phyloP scores from a whole-genome alignment of 352 stramenopile species.

The Halophytophthora polymorphica region DNA sequence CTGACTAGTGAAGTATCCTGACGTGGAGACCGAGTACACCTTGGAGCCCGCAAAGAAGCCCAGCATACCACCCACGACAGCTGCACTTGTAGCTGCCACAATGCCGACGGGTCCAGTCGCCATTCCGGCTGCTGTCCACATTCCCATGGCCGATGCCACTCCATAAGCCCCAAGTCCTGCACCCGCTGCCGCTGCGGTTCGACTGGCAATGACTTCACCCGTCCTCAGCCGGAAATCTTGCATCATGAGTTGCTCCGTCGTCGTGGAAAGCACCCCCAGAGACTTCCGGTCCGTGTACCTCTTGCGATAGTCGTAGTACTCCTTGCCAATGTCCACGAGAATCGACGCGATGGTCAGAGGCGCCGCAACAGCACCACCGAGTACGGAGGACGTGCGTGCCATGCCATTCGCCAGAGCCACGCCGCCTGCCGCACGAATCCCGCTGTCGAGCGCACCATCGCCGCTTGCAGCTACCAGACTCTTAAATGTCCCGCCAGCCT shows the following conservation, averaged over 20 bases:
- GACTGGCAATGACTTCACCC: conserved; percentile 76
- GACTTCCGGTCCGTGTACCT: conserved; percentile 70
- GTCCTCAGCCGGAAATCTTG: conserved; percentile 78
- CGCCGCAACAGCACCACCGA: conserved; percentile 65
- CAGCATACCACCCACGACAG: conserved; percentile 76
- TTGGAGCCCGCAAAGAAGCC: conserved; percentile 82
- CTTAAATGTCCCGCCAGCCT: conserved; percentile 33
- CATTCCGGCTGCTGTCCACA: conserved; percentile 82
- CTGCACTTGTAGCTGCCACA: conserved; percentile 72
- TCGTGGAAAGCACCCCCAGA: conserved; percentile 58
- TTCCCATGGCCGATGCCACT: conserved; percentile 60
- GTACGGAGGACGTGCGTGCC: conserved; percentile 46
- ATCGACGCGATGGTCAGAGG: conserved; percentile 82
- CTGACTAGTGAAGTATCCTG: conserved; percentile 72
- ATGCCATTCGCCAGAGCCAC: conserved; percentile 76
- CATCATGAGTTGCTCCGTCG: conserved; percentile 83
- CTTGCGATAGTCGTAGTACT: conserved; percentile 83
- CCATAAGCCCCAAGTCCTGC: conserved; percentile 75
- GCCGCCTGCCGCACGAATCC: conserved; percentile 71
- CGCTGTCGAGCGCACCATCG: conserved; percentile 78
- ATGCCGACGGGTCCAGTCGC: conserved; percentile 69
- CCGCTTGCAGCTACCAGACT: conserved; percentile 59
- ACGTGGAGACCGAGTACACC: conserved; percentile 70
- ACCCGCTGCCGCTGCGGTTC: conserved; percentile 68
- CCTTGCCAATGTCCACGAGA: conserved; percentile 82